Percentiles rank a stretch among this genome's conserved stretches.
Conservation (phyloP, 2,329 filamentous ascomycete genomes). For the Pseudogymnoascus sp. region DNA sequence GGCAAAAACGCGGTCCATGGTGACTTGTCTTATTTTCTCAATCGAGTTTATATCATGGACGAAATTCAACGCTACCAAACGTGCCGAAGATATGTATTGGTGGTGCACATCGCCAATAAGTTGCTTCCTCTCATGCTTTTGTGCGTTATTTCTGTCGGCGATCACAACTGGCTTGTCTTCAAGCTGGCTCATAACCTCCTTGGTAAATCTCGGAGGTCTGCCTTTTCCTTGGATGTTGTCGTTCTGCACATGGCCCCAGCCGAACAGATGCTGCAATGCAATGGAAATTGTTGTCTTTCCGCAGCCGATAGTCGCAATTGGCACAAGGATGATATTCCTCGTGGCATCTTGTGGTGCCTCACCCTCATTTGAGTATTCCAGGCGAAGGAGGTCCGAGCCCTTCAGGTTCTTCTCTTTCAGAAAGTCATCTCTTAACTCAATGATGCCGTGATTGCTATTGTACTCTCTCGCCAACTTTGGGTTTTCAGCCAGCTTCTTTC, state of each 20-base stretch:
- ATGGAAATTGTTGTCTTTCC: conserved; percentile 91
- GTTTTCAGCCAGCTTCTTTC: conserved; percentile 60
- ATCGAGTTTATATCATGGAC: conserved; percentile 64
- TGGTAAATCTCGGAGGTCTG: conserved; percentile 70
- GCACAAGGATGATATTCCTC: conserved; percentile 70
- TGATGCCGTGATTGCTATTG: conserved; percentile 88
- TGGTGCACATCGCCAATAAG: conserved; percentile 69
- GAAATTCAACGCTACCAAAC: conserved; percentile 80
- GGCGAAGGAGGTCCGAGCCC: conserved; percentile 76
- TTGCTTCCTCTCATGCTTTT: conserved; percentile 78
- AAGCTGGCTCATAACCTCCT: conserved; percentile 57
- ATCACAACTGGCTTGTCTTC: conserved; percentile 63
- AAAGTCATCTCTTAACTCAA: conserved; percentile 81
- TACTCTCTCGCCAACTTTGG: conserved; percentile 62
- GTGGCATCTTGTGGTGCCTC: conserved; percentile 45
- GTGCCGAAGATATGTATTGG: conserved; percentile 50
- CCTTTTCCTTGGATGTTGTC: conserved; percentile 82
- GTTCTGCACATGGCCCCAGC: conserved; percentile 91
- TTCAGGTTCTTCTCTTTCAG: conserved; percentile 74
- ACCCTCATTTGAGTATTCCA: conserved; percentile 50
- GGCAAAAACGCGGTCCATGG: conserved; percentile 67
- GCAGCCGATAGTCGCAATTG: conserved; percentile 88
- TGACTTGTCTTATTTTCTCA: conserved; percentile 63
- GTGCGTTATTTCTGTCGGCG: conserved; percentile 91
- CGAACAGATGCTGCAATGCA: conserved; percentile 72